Evolutionary conservation across 148 eudicot species (phyloP).

Genomic region (Bassia scoparia): DNA sequence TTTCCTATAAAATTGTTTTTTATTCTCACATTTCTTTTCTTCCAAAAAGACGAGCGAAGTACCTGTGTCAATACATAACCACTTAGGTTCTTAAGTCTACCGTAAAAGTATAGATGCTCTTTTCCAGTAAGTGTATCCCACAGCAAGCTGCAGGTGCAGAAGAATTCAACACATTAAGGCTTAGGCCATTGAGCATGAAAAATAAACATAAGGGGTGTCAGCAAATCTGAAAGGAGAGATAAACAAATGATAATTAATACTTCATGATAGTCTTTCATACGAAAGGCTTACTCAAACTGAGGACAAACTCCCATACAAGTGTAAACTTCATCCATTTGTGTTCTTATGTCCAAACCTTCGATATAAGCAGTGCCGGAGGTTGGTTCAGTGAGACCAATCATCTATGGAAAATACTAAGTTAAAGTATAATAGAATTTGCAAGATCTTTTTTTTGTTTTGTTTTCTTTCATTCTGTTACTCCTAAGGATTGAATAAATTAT

Average conservation of each 20-base stretch:
- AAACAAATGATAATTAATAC: background rate
- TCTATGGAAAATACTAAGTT: slow-evolving; percentile 34
- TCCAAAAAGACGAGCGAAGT: background rate
- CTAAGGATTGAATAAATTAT: background rate
- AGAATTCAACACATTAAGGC: background rate
- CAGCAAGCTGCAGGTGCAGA: slow-evolving; percentile 50
- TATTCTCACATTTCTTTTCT: background rate
- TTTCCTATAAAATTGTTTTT: background rate
- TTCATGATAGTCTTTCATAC: too few species aligned
- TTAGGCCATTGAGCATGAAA: background rate
- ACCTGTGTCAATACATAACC: slow-evolving; percentile 32
- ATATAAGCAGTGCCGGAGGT: slow-evolving; percentile 71
- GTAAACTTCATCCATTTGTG: slow-evolving; percentile 67
- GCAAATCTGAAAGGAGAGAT: background rate
- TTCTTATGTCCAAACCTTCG: slow-evolving; percentile 60
- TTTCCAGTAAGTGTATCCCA: slow-evolving; percentile 84
- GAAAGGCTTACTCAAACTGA: slow-evolving; percentile 70
- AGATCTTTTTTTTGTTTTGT: background rate
- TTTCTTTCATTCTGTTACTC: background rate
- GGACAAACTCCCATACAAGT: slow-evolving; percentile 90
- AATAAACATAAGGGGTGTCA: too few species aligned
- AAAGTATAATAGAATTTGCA: background rate
- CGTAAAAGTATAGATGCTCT: slow-evolving; percentile 83
- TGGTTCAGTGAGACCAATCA: slow-evolving; percentile 82
- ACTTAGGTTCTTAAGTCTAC: slow-evolving; percentile 77